Evolutionary conservation across 2,329 filamentous ascomycete species (phyloP).

Genomic region (Penicillium sp.): DNA sequence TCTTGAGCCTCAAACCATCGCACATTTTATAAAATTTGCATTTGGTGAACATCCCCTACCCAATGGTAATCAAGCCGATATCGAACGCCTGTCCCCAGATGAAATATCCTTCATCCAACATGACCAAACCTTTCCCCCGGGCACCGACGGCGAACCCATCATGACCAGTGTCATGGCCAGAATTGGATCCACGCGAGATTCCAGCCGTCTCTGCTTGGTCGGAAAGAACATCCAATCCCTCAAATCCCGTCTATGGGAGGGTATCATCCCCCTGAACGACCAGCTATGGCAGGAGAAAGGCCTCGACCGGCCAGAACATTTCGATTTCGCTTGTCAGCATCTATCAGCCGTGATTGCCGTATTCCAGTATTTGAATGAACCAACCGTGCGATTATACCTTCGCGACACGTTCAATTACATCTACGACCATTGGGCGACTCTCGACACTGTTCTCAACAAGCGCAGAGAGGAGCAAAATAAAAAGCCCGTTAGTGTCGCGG

Average conservation of each 20-base stretch:
- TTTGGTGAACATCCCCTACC: slow-evolving; percentile 9
- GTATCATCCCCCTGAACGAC: slow-evolving; percentile 26
- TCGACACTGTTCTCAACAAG: slow-evolving; percentile 18
- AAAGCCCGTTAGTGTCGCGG: slow-evolving; percentile 12
- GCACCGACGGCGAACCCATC: slow-evolving; percentile 4
- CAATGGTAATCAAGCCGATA: slow-evolving; percentile 15
- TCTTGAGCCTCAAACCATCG: slow-evolving; percentile 26
- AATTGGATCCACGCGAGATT: slow-evolving; percentile 14
- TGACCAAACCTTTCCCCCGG: neutral
- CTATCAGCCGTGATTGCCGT: slow-evolving; percentile 20
- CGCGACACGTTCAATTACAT: slow-evolving; percentile 27
- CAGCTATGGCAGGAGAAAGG: slow-evolving; percentile 24
- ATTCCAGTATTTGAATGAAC: slow-evolving; percentile 27
- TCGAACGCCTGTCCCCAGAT: slow-evolving; percentile 3
- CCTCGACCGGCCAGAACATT: slow-evolving; percentile 16
- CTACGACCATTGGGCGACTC: slow-evolving; percentile 14
- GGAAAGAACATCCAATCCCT: slow-evolving; percentile 26
- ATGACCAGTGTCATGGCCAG: slow-evolving; percentile 7
- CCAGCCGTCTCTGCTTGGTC: slow-evolving; percentile 15
- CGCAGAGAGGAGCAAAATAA: slow-evolving; percentile 2
- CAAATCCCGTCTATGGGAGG: slow-evolving; percentile 27
- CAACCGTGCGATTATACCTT: slow-evolving; percentile 9
- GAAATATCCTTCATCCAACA: slow-evolving; percentile 7
- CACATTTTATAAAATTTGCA: slow-evolving; percentile 19
- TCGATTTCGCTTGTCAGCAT: slow-evolving; percentile 25